Evolutionary conservation across 371 early-diverging fungal species (phyloP), one percentile per base, ranked within the genome.

Genomic region (Entomophthora muscae): DNA sequence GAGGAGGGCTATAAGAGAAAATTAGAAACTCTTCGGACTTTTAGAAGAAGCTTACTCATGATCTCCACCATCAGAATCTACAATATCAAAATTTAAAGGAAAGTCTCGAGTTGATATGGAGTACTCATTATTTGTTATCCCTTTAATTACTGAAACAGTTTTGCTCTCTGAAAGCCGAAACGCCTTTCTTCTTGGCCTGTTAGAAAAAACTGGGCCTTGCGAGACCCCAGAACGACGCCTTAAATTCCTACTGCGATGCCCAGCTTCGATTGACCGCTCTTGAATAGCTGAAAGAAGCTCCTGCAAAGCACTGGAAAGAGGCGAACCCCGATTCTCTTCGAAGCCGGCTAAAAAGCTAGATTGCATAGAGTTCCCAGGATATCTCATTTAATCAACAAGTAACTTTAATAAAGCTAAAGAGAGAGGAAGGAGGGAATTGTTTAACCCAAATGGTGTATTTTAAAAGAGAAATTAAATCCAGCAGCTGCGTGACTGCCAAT

Each of bases 1-100:
- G 30, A 17, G 17, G 7, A 58, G 24, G 28, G n/a, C 58, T 58
- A 58, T 3, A 28, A 58, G 30, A 30, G 17, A 17, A 28, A 28
- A 26, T 3, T 23, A 17, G 5, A n/a, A 12, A 22, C 26, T 17
- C 22, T 5, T 5, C 21, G 26, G 21, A 22, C 7, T n/a, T 54
- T 54, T n/a, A 54, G 7, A 54, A 54, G 10, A 54, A 7, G 26
- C 58, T 58, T 58, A 58, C 58, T 58, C 30, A 28, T 58, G n/a
- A 24, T 58, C 58, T 3, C 58, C 58, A 32, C 58, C 58, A 58
- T 58, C 58, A 17, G 58, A 58, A 22, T 58, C 26, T 28, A 58
- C 30, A 28, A 58, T 30, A 32, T 58, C 58, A 58, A 58, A 58
- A 58, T 58, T 24, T 30, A 58, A 58, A 28, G 58, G 24, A 28